Conservation (phyloP, 257 asterid species). For the Plectranthus barbatus region DNA sequence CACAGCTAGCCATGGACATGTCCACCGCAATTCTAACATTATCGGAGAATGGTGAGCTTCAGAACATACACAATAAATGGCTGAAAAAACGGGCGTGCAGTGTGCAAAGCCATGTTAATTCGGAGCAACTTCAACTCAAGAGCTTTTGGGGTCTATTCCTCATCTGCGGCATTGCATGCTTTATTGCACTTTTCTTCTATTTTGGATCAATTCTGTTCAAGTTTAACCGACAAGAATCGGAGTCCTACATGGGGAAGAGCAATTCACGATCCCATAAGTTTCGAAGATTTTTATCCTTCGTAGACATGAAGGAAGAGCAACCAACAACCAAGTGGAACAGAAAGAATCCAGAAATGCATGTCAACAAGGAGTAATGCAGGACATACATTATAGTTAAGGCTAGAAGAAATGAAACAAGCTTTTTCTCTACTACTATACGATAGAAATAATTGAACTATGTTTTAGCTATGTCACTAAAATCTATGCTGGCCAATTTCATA, state of each 20-base stretch:
- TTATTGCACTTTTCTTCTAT: conserved; percentile 28
- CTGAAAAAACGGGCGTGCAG: conserved; percentile 28
- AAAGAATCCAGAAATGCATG: conserved; percentile 26
- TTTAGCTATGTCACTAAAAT: too few species aligned
- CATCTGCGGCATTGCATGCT: conserved; percentile 35
- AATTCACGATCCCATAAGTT: conserved; percentile 17
- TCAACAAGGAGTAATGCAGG: background rate
- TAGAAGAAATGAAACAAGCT: too few species aligned
- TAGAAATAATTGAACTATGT: too few species aligned
- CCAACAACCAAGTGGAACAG: conserved; percentile 38
- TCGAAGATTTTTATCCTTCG: conserved; percentile 38
- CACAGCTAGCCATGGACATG: conserved; percentile 65
- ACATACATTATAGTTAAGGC: too few species aligned
- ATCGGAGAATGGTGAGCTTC: conserved; percentile 57
- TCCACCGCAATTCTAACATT: conserved; percentile 61
- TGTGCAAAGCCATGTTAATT: conserved; percentile 7
- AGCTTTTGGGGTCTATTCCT: conserved; percentile 65
- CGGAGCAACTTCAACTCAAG: conserved; percentile 32
- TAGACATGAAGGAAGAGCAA: conserved; percentile 50
- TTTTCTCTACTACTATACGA: too few species aligned
- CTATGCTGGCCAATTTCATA: too few species aligned
- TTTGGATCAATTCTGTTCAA: conserved; percentile 20
- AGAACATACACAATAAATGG: conserved; percentile 57
- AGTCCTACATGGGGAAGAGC: background rate
- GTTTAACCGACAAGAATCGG: conserved; percentile 23